Evolutionary conservation across 129 eudicot species (phyloP).

Genomic region (Daucus carota): DH1_v3.0 NC_030384.2:25975001-25975500

Average conservation of each 20-base stretch:
- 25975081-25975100: conserved; percentile 87
- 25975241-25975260: conserved; percentile 35
- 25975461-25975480: background rate
- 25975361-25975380: background rate
- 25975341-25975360: background rate
- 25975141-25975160: conserved; percentile 95
- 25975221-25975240: background rate
- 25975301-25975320: conserved; percentile 63
- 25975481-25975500: background rate
- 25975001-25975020: conserved; percentile 87
- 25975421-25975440: background rate
- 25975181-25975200: background rate
- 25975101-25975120: conserved; percentile 79
- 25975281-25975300: conserved; percentile 88
- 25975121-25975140: conserved; percentile 99
- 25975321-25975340: background rate
- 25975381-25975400: background rate
- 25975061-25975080: conserved; percentile 88
- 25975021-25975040: conserved; percentile 73
- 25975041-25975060: conserved; percentile 86
- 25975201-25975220: background rate
- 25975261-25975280: conserved; percentile 94
- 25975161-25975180: conserved; percentile 17
- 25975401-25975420: background rate
- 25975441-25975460: background rate